These are phyloP conservation scores for Larix kaempferi DNA, from an alignment of 75 land plant species.

Conservation along the genomic window DNA sequence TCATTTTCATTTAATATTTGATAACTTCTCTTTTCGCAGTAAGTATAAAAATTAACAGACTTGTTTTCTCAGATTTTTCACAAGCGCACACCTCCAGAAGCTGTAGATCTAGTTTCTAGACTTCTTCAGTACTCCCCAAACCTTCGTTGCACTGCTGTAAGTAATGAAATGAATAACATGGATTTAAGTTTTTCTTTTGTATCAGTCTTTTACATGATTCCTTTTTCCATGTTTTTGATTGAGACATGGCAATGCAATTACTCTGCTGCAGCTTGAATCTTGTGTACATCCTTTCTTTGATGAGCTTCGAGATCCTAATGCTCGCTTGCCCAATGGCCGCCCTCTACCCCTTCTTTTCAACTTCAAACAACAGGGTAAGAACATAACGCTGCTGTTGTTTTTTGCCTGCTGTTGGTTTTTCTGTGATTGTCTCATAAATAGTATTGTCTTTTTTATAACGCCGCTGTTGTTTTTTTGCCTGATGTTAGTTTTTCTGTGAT, in stretches of 20 bases:
- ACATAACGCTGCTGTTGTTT: background rate
- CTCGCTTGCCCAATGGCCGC: constrained; percentile 58
- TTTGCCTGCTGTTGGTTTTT: background rate
- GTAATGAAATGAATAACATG: constrained; percentile 10
- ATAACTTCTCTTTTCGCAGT: background rate
- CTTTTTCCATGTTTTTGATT: background rate
- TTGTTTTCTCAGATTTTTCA: constrained; percentile 46
- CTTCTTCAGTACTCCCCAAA: constrained; percentile 71
- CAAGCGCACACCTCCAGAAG: constrained; percentile 79
- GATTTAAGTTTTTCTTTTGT: background rate
- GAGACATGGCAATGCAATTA: constrained; percentile 9
- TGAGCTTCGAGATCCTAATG: constrained; percentile 62
- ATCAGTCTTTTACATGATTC: background rate
- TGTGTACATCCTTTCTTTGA: constrained; percentile 85
- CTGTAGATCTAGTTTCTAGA: constrained; percentile 81
- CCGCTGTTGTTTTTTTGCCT: no score
- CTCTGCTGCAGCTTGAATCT: constrained; percentile 58
- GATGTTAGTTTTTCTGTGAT: background rate
- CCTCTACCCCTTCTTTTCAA: constrained; percentile 68
- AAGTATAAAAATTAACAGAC: background rate
- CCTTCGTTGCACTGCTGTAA: constrained; percentile 59
- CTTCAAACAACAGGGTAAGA: constrained; percentile 63
- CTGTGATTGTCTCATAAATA: background rate
- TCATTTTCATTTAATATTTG: background rate
- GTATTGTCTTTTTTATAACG: background rate